Conservation (phyloP, 148 eudicot genomes). For the Agrostemma githago region DNA sequence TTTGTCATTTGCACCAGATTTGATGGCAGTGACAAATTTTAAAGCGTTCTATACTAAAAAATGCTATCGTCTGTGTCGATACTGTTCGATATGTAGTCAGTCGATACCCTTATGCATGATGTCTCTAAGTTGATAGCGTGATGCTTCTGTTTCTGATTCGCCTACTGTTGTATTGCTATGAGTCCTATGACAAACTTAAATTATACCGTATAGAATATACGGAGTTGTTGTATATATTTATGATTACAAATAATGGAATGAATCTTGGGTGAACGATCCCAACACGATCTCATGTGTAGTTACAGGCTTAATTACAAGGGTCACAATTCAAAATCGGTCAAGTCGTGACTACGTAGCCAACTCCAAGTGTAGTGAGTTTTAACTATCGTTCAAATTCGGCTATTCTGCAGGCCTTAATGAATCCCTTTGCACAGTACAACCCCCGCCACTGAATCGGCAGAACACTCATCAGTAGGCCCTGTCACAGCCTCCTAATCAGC, state of each 20-base stretch:
- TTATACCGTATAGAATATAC: too few relatives aligned
- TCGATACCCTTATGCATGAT: neutral
- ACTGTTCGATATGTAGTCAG: neutral
- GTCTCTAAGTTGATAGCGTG: neutral
- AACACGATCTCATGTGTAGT: neutral
- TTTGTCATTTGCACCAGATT: neutral
- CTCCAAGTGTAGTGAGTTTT: neutral
- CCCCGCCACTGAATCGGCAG: conserved; percentile 73
- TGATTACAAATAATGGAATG: too few relatives aligned
- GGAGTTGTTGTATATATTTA: too few relatives aligned
- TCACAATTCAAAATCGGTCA: too few relatives aligned
- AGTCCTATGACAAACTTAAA: too few relatives aligned
- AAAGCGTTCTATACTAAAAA: too few relatives aligned
- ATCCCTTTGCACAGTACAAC: conserved; percentile 83
- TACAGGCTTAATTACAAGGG: conserved; percentile 41
- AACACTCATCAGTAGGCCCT: conserved; percentile 51
- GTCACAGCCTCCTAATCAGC: conserved; percentile 41
- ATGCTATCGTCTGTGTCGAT: too few relatives aligned
- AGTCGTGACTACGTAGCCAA: too few relatives aligned
- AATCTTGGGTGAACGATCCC: neutral
- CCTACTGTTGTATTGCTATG: too few relatives aligned
- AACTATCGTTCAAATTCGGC: neutral
- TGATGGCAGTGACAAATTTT: too few relatives aligned
- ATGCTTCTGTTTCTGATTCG: neutral
- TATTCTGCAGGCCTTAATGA: conserved; percentile 62